Evolutionary conservation across 805 yeast species (phyloP).

Genomic region (Sugiyamaella qingdaonensis): DNA sequence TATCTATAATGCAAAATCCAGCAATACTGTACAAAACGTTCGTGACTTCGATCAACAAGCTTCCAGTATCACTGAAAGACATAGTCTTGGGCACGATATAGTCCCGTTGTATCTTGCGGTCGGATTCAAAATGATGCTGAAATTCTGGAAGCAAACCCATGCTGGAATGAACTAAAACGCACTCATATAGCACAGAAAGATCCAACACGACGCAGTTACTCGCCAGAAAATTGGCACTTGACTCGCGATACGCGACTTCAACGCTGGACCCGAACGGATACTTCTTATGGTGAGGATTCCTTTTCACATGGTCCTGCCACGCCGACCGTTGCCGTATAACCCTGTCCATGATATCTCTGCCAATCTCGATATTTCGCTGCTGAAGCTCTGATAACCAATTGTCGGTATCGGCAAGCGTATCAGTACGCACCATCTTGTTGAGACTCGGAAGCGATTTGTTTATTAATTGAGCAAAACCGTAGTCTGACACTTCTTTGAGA

Average conservation of each 20-base stretch:
- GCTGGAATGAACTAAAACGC: slow-evolving; percentile 74
- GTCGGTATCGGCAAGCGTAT: slow-evolving; percentile 58
- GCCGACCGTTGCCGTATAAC: slow-evolving; percentile 52
- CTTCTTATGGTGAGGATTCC: slow-evolving; percentile 38
- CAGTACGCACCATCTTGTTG: slow-evolving; percentile 66
- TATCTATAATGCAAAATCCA: slow-evolving; percentile 77
- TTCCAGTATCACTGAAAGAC: slow-evolving; percentile 5
- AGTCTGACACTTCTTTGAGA: slow-evolving; percentile 59
- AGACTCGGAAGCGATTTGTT: slow-evolving; percentile 73
- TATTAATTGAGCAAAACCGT: slow-evolving; percentile 71
- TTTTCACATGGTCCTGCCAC: slow-evolving; percentile 51
- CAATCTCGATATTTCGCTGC: slow-evolving; percentile 44
- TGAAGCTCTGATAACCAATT: slow-evolving; percentile 49
- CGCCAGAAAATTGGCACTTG: slow-evolving; percentile 46
- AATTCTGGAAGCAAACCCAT: slow-evolving; percentile 62
- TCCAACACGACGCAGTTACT: slow-evolving; percentile 48
- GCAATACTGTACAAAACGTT: slow-evolving; percentile 44
- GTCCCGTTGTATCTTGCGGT: slow-evolving; percentile 65
- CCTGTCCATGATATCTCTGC: slow-evolving; percentile 52
- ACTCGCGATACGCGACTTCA: slow-evolving; percentile 69
- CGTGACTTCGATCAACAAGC: slow-evolving; percentile 21
- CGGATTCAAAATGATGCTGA: slow-evolving; percentile 60
- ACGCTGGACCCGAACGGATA: slow-evolving; percentile 83
- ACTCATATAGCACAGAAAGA: slow-evolving; percentile 73
- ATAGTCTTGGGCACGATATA: slow-evolving; percentile 60